Percentiles rank a stretch among this genome's conserved stretches.
Evolutionary conservation across 176 grass and related monocot species (phyloP).

Genomic region (Lolium perenne): DNA sequence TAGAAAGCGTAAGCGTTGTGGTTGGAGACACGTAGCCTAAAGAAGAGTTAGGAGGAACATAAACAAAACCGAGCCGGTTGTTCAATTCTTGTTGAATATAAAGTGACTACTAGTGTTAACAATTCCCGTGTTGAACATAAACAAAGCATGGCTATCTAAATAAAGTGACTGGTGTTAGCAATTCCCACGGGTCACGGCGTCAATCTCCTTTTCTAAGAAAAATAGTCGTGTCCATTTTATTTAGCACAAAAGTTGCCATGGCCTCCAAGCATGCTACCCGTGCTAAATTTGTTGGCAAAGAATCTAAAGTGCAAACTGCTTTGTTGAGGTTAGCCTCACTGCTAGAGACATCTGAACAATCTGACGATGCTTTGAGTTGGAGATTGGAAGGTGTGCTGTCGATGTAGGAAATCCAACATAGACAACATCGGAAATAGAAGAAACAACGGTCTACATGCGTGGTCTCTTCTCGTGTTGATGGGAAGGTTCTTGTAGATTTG

Average conservation of each 20-base stretch:
- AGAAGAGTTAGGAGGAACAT: background rate
- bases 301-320: background rate
- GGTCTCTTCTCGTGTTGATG: background rate
- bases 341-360: background rate
- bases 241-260: slow-evolving; percentile 5
- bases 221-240: background rate
- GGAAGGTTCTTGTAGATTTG: background rate
- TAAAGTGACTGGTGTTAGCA: background rate
- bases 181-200: background rate
- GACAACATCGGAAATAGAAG: background rate
- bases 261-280: background rate
- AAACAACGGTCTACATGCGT: background rate
- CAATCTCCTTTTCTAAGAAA: background rate
- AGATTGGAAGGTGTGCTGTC: background rate
- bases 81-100: background rate
- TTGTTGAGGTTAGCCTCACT: background rate
- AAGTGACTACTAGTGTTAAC: background rate
- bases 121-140: background rate
- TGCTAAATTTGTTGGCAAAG: background rate
- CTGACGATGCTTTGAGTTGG: background rate
- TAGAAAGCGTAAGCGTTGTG: too few species aligned
- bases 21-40: background rate
- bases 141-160: too few species aligned
- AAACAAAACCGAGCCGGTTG: background rate
- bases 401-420: background rate